Evolutionary conservation across 75 land plant species (phyloP).

Genomic region (Pinus taeda): DNA sequence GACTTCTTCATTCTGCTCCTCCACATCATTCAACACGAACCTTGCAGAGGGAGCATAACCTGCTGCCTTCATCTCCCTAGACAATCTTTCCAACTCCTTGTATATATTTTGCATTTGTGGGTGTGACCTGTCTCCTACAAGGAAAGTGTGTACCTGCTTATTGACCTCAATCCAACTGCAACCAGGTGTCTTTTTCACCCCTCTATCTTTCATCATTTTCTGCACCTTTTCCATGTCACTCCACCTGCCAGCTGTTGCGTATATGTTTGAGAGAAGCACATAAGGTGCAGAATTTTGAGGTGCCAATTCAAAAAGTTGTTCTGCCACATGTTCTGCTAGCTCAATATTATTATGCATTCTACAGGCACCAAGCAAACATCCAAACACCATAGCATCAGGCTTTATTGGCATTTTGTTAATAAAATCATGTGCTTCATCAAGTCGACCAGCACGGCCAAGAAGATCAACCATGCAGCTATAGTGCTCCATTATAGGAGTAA

Average conservation of each 20-base stretch:
- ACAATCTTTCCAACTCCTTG: background rate
- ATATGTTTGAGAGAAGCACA: slow-evolving; percentile 32
- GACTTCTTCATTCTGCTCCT: background rate
- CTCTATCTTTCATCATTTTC: slow-evolving; percentile 3
- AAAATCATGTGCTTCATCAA: too few relatives aligned
- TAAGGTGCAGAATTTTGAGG: slow-evolving; percentile 17
- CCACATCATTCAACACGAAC: background rate
- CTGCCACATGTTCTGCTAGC: slow-evolving; percentile 27
- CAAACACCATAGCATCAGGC: slow-evolving; percentile 24
- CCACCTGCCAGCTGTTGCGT: slow-evolving; percentile 24
- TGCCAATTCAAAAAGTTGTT: slow-evolving; percentile 16
- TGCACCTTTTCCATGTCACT: background rate
- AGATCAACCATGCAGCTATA: background rate
- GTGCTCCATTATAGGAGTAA: slow-evolving; percentile 35
- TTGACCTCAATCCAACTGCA: background rate
- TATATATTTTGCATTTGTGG: background rate
- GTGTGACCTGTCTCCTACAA: background rate
- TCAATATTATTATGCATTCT: slow-evolving; percentile 27
- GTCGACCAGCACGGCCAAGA: too few relatives aligned
- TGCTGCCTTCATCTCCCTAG: slow-evolving; percentile 6
- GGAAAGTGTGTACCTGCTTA: background rate
- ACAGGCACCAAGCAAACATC: slow-evolving; percentile 33
- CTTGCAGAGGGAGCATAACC: background rate
- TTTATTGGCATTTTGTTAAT: slow-evolving; percentile 22
- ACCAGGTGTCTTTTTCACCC: slow-evolving; percentile 1